phyloP scores from a whole-genome alignment of 495 filamentous ascomycete species.

The Pseudomonodictys pantanalensis region DNA sequence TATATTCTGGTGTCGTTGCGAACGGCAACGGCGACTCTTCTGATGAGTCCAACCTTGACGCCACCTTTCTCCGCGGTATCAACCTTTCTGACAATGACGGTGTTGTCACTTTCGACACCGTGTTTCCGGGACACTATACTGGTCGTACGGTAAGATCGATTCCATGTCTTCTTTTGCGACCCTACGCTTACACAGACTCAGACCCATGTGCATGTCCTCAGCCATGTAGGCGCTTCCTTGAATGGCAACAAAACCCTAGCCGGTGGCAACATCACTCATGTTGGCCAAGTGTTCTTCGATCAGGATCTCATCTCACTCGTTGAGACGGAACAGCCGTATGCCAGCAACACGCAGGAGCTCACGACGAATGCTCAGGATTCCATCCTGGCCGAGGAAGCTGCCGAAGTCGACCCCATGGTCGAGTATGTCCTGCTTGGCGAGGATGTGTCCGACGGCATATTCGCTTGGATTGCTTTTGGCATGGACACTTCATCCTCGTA shows the following conservation, averaged over 20 bases:
- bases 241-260: conserved; percentile 50
- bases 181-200: conserved; percentile 31
- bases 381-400: conserved; percentile 48
- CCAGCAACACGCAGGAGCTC: conserved; percentile 52
- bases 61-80: conserved; percentile 51
- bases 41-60: neutral
- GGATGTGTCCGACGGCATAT: conserved; percentile 48
- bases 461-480: conserved; percentile 57
- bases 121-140: conserved; percentile 55
- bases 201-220: conserved; percentile 52
- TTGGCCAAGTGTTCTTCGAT: conserved; percentile 65
- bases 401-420: conserved; percentile 54
- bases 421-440: conserved; percentile 57
- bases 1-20: conserved; percentile 45
- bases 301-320: conserved; percentile 56
- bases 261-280: conserved; percentile 52
- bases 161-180: neutral
- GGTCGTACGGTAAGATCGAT: neutral
- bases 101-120: conserved; percentile 49
- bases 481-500: conserved; percentile 42
- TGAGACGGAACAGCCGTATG: conserved; percentile 54
- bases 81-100: conserved; percentile 50
- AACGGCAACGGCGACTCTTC: neutral
- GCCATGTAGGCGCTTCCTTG: conserved; percentile 14
- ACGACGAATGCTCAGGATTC: conserved; percentile 55